A percentile compares a stretch with the other conserved stretches of the same genome.
Conservation (phyloP, 2,329 filamentous ascomycete species). For the Tolypocladium inflatum region DNA sequence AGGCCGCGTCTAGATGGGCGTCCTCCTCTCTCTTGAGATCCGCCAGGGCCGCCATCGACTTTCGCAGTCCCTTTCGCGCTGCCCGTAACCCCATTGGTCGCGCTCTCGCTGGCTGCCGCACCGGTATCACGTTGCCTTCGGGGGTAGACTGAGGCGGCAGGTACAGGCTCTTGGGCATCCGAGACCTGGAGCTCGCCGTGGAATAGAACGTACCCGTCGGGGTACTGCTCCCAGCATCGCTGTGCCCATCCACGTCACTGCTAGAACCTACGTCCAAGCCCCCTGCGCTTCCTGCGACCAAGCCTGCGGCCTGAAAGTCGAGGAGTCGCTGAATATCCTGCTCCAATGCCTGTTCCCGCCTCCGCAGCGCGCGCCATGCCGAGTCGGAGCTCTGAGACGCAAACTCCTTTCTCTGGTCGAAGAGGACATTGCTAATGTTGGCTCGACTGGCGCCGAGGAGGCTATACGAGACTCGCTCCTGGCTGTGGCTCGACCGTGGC, state of each 20-base stretch:
- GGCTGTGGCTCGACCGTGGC: conserved; percentile 8
- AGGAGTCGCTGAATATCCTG: conserved; percentile 37
- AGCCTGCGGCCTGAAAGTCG: conserved; percentile 36
- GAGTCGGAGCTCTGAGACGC: conserved; percentile 27
- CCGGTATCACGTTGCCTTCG: conserved; percentile 46
- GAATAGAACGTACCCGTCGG: conserved; percentile 30
- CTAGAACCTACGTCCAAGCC: conserved; percentile 5
- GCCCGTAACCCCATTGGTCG: conserved; percentile 47
- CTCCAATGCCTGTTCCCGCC: conserved; percentile 35
- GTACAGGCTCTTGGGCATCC: conserved; percentile 32
- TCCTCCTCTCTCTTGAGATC: conserved; percentile 61
- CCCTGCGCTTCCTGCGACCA: conserved; percentile 27
- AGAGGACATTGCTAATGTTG: conserved; percentile 23
- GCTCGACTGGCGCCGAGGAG: conserved; percentile 3
- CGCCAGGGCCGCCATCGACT: conserved; percentile 53
- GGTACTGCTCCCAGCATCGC: conserved; percentile 31
- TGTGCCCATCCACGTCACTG: conserved; percentile 20
- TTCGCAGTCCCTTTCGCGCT: conserved; percentile 55
- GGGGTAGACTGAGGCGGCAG: conserved; percentile 25
- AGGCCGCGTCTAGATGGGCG: conserved; percentile 45
- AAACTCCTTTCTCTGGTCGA: conserved; percentile 23
- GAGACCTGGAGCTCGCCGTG: conserved; percentile 27
- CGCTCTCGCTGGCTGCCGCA: conserved; percentile 42
- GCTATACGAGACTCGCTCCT: neutral
- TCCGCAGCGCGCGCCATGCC: conserved; percentile 35